Percentiles rank a stretch among this genome's conserved stretches.
Conservation (phyloP, 352 stramenopile genomes). For the Saprolegnia parasitica region DNA sequence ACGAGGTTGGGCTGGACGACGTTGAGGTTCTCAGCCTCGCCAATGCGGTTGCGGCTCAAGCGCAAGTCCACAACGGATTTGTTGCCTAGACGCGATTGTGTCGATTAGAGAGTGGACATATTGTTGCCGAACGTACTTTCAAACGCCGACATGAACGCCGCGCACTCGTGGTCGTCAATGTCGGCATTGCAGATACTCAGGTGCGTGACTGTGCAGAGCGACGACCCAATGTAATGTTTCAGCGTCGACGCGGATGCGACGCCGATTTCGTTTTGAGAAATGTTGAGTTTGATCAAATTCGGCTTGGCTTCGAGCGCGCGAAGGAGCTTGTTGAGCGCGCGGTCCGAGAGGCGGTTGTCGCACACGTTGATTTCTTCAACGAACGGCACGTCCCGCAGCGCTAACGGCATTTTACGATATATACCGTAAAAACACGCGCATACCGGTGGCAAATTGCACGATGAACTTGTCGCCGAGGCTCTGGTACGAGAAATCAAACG, state of each 20-base stretch:
- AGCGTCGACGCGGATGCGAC: conserved; percentile 41
- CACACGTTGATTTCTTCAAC: conserved; percentile 62
- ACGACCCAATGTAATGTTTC: conserved; percentile 56
- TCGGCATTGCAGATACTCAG: conserved; percentile 52
- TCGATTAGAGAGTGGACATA: not conserved
- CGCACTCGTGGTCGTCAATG: conserved; percentile 70
- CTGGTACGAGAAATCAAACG: conserved; percentile 81
- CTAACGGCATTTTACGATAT: not conserved
- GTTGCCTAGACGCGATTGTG: conserved; percentile 5
- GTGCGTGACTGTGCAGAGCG: conserved; percentile 51
- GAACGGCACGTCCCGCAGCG: conserved; percentile 50
- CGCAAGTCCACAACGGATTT: conserved; percentile 32
- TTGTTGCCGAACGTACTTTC: conserved; percentile 32
- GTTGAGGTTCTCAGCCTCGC: conserved; percentile 42
- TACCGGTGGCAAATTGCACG: conserved; percentile 46
- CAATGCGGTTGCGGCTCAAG: conserved; percentile 42
- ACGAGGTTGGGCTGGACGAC: conserved; percentile 32
- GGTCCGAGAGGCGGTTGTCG: conserved; percentile 54
- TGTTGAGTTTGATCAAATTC: conserved; percentile 51
- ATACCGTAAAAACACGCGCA: not conserved
- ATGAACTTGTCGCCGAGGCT: conserved; percentile 68
- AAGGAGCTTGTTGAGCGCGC: conserved; percentile 46
- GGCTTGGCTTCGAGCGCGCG: conserved; percentile 64
- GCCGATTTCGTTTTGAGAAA: conserved; percentile 59
- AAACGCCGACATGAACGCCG: conserved; percentile 78